Evolutionary conservation across 164 flowering plant species (phyloP).

Genomic region (Magnolia changhungtana): DNA sequence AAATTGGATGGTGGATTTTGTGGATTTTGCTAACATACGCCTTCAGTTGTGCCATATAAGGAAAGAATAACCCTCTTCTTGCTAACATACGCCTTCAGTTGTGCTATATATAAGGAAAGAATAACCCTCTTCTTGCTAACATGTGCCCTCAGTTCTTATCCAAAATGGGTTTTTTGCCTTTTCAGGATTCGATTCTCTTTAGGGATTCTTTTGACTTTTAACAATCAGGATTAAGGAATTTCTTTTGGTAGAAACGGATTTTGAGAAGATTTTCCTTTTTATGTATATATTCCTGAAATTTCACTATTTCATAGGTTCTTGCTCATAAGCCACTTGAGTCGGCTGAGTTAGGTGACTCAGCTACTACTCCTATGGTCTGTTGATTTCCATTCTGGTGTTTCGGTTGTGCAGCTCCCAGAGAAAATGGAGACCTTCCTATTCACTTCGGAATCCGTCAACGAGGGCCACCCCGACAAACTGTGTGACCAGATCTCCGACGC

Average conservation of each 20-base stretch:
- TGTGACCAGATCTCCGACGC: constrained; percentile 90
- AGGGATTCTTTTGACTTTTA: too few species aligned
- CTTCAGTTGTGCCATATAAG: too few species aligned
- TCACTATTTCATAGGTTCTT: not conserved
- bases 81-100: too few species aligned
- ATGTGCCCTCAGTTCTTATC: too few species aligned
- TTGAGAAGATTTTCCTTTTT: not conserved
- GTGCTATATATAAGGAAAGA: too few species aligned
- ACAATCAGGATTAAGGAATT: not conserved
- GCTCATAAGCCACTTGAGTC: not conserved
- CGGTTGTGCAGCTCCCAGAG: not conserved
- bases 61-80: too few species aligned
- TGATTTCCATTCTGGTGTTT: not conserved
- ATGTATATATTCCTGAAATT: not conserved
- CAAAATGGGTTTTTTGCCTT: too few species aligned
- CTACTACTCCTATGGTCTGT: not conserved
- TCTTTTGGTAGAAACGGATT: not conserved
- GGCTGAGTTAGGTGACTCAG: not conserved
- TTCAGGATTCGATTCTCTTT: too few species aligned
- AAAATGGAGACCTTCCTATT: constrained; percentile 76
- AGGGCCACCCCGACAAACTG: constrained; percentile 88
- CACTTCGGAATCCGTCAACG: constrained; percentile 84
- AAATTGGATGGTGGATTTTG: too few species aligned
- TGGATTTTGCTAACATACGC: too few species aligned
- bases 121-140: too few species aligned